Percentiles rank a stretch among this genome's conserved stretches.
phyloP scores from a whole-genome alignment of 257 asterid species.

The Fraxinus pennsylvanica region DNA sequence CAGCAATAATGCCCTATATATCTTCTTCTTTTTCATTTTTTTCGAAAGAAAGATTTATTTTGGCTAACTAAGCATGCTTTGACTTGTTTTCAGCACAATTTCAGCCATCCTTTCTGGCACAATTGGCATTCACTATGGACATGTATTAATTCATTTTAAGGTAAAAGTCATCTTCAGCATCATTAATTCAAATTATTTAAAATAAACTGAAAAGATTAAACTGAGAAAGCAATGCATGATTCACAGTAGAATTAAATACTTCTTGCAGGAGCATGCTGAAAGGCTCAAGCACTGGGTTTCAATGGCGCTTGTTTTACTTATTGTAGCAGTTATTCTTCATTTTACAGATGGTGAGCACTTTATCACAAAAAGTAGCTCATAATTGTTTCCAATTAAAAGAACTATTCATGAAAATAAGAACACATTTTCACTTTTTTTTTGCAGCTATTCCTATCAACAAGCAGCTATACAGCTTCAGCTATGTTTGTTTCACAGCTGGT shows the following conservation, averaged over 20 bases:
- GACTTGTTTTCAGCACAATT: slow-evolving; percentile 53
- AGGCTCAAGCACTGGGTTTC: slow-evolving; percentile 88
- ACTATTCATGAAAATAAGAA: not conserved
- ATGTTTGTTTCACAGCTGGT: slow-evolving; percentile 87
- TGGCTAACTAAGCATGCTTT: not conserved
- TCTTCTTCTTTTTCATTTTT: too few species aligned
- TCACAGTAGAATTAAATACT: not conserved
- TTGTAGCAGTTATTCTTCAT: slow-evolving; percentile 64
- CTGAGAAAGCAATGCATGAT: not conserved
- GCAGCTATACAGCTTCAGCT: slow-evolving; percentile 89
- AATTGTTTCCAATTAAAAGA: not conserved
- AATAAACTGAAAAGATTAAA: not conserved
- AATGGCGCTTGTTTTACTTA: slow-evolving; percentile 57
- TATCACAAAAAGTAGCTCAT: not conserved
- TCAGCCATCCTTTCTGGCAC: slow-evolving; percentile 82
- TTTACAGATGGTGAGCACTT: slow-evolving; percentile 66
- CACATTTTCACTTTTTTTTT: not conserved
- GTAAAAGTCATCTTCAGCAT: slow-evolving; percentile 28
- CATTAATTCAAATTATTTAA: not conserved
- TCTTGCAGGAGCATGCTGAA: slow-evolving; percentile 64
- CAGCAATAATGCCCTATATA: too few species aligned
- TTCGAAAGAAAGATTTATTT: not conserved
- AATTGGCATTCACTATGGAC: slow-evolving; percentile 89
- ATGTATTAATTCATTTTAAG: slow-evolving; percentile 75
- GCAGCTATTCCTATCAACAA: slow-evolving; percentile 92